phyloP scores from a whole-genome alignment of 805 yeast genomes.

The Myxozyma melibiosi region DNA sequence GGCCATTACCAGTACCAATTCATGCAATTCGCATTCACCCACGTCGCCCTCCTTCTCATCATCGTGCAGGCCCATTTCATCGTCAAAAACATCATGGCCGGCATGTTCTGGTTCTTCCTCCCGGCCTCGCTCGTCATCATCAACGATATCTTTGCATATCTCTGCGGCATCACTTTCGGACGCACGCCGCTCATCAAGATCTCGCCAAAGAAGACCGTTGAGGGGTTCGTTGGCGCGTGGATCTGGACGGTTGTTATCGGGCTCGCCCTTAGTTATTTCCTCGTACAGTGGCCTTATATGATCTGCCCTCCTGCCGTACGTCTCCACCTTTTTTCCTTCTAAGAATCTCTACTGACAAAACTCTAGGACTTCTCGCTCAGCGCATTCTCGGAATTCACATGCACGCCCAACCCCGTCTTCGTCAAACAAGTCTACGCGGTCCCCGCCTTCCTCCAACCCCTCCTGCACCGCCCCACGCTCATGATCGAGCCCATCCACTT shows the following conservation, averaged over 20 bases:
- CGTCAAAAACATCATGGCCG: constrained; percentile 83
- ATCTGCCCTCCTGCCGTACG: constrained; percentile 71
- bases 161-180: constrained; percentile 96
- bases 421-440: constrained; percentile 73
- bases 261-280: constrained; percentile 60
- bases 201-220: constrained; percentile 96
- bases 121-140: constrained; percentile 91
- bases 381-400: constrained; percentile 58
- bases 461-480: constrained; percentile 40
- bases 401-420: constrained; percentile 89
- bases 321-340: neutral
- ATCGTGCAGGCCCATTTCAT: constrained; percentile 94
- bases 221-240: constrained; percentile 98
- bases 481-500: constrained; percentile 76
- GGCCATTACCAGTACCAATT: constrained; percentile 91
- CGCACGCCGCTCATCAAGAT: constrained; percentile 87
- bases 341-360: neutral
- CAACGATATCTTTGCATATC: constrained; percentile 93
- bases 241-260: constrained; percentile 81
- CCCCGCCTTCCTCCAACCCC: constrained; percentile 64
- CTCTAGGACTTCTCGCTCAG: constrained; percentile 21
- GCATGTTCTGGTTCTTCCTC: constrained; percentile 92
- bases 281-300: constrained; percentile 69
- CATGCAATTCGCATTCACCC: constrained; percentile 89
- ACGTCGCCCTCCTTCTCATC: constrained; percentile 85